These are phyloP conservation scores for Myxozyma lipomycoides DNA, from an alignment of 805 yeast species.

Conservation along the genomic window DNA sequence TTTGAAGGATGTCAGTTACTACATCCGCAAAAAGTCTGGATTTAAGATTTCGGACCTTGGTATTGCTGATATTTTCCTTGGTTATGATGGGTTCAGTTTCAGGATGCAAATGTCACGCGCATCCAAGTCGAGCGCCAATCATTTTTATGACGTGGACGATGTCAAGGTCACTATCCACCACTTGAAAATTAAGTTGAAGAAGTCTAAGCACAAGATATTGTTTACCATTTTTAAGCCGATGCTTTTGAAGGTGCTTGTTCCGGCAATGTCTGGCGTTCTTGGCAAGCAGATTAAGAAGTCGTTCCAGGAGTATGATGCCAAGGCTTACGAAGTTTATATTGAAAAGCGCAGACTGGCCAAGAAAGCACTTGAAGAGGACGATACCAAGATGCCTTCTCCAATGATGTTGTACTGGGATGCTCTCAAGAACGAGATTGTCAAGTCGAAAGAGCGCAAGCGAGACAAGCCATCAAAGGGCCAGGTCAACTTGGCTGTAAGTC, in stretches of 20 bases:
- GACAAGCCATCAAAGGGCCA: slow-evolving; percentile 6
- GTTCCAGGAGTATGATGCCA: slow-evolving; percentile 22
- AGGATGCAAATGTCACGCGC: slow-evolving; percentile 14
- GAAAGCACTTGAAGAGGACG: slow-evolving; percentile 1
- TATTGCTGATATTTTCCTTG: slow-evolving; percentile 23
- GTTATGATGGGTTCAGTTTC: slow-evolving; percentile 16
- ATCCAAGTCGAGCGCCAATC: neutral
- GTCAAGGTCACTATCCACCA: slow-evolving; percentile 21
- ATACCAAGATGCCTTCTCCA: slow-evolving; percentile 1
- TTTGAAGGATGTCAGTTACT: slow-evolving; percentile 21
- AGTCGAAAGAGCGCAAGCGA: slow-evolving; percentile 12
- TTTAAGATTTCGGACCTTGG: slow-evolving; percentile 21
- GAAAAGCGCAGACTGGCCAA: slow-evolving; percentile 20
- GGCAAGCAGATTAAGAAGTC: slow-evolving; percentile 24
- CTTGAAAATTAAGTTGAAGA: slow-evolving; percentile 16
- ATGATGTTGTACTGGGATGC: slow-evolving; percentile 20
- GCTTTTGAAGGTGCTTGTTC: slow-evolving; percentile 14
- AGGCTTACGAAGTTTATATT: slow-evolving; percentile 15
- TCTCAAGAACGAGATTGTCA: slow-evolving; percentile 9
- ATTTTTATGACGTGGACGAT: slow-evolving; percentile 24
- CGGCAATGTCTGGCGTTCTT: slow-evolving; percentile 19
- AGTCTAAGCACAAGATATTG: slow-evolving; percentile 25
- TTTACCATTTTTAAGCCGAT: slow-evolving; percentile 23
- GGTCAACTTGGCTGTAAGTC: slow-evolving; percentile 17
- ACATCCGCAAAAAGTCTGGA: slow-evolving; percentile 21